Percentiles rank a stretch among this genome's conserved stretches.
Evolutionary conservation across 441 rosid species (phyloP).

Genomic region (Kokia cookei): DNA sequence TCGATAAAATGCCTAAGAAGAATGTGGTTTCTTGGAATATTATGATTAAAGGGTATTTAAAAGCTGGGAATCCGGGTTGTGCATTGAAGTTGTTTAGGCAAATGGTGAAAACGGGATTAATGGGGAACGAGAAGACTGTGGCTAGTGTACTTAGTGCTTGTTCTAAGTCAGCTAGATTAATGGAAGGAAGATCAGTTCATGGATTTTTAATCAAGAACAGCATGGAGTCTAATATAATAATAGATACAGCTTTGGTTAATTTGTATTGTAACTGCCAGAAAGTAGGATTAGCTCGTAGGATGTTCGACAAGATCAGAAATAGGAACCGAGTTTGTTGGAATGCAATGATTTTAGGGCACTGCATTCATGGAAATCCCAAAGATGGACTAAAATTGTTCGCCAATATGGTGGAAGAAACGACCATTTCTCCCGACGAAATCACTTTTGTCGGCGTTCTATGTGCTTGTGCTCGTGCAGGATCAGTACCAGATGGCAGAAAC

Average conservation of each 20-base stretch:
- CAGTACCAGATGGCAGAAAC: conserved; percentile 31
- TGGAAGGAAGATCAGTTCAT: conserved; percentile 56
- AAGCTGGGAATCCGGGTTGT: conserved; percentile 41
- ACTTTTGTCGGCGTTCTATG: conserved; percentile 46
- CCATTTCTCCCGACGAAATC: conserved; percentile 32
- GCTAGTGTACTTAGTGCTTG: conserved; percentile 36
- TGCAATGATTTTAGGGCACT: conserved; percentile 57
- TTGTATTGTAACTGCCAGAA: conserved; percentile 48
- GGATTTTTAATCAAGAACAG: conserved; percentile 28
- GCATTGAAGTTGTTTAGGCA: conserved; percentile 40
- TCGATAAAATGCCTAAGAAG: conserved; percentile 36
- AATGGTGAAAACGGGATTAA: conserved; percentile 29
- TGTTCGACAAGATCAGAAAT: conserved; percentile 28
- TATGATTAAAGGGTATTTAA: conserved; percentile 39
- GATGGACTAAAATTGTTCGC: conserved; percentile 36
- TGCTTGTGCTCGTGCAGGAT: conserved; percentile 38
- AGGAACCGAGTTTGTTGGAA: conserved; percentile 46
- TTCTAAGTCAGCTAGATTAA: conserved; percentile 42
- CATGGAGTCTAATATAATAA: conserved; percentile 19
- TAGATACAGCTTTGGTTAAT: conserved; percentile 40
- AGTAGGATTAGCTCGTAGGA: conserved; percentile 33
- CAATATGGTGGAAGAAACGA: conserved; percentile 17
- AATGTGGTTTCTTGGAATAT: conserved; percentile 41
- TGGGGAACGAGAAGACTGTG: conserved; percentile 25
- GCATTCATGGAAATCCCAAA: conserved; percentile 49